phyloP scores from a whole-genome alignment of 495 filamentous ascomycete species.

The Hypoxylon cercidicola region DNA sequence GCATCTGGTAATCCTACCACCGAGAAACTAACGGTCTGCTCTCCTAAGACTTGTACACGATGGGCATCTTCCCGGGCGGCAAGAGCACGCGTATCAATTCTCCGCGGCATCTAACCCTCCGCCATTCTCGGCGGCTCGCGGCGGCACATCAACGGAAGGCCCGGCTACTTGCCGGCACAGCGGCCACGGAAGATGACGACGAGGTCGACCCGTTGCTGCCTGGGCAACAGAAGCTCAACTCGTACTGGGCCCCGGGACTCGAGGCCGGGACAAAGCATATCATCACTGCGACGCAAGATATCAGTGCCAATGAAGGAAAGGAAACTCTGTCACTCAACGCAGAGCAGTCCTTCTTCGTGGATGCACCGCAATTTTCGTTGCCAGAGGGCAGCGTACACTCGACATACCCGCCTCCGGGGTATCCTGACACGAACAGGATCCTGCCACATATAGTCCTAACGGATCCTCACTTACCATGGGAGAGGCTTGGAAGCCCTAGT shows the following conservation, averaged over 20 bases:
- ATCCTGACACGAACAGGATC: conserved; percentile 45
- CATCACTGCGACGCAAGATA: conserved; percentile 25
- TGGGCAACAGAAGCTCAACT: conserved; percentile 45
- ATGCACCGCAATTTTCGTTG: conserved; percentile 27
- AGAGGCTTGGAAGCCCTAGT: conserved; percentile 35
- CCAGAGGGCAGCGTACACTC: conserved; percentile 27
- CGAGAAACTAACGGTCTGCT: not conserved
- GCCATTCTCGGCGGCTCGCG: conserved; percentile 34
- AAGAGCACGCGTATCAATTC: conserved; percentile 33
- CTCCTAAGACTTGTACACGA: conserved; percentile 10
- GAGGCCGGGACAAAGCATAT: conserved; percentile 33
- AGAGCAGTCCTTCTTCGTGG: conserved; percentile 28
- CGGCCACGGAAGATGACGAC: conserved; percentile 1
- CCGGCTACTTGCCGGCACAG: not conserved
- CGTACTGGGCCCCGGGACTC: conserved; percentile 45
- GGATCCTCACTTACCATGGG: conserved; percentile 63
- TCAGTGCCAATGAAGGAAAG: conserved; percentile 17
- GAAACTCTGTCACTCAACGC: conserved; percentile 14
- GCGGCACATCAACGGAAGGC: conserved; percentile 3
- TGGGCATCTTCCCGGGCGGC: conserved; percentile 30
- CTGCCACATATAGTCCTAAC: conserved; percentile 63
- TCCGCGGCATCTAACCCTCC: conserved; percentile 44
- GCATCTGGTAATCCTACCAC: not conserved
- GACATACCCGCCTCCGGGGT: conserved; percentile 56
- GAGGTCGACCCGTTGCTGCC: conserved; percentile 27